Percentiles rank a stretch among this genome's conserved stretches.
Evolutionary conservation across 192 early-diverging fungal genomes (phyloP).

Genomic region (Backusella parvicylindrica): DNA sequence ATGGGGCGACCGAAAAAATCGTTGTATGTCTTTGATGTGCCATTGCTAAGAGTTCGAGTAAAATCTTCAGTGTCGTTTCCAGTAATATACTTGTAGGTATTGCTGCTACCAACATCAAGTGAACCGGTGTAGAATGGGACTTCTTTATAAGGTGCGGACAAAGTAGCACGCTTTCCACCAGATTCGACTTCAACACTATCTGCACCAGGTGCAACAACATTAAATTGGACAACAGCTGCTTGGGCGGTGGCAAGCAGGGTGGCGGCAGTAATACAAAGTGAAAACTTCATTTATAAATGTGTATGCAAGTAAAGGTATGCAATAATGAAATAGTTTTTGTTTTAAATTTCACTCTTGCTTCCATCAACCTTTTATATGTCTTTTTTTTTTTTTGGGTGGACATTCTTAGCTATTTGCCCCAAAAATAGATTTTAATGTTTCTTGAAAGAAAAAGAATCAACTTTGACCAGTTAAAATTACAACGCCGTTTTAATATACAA

Average conservation of each 20-base stretch:
- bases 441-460: not conserved
- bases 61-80: conserved; percentile 27
- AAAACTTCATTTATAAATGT: not conserved
- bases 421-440: not conserved
- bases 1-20: conserved; percentile 38
- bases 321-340: not conserved
- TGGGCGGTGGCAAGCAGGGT: conserved; percentile 16
- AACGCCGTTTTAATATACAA: not conserved
- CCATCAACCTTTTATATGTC: not conserved
- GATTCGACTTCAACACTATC: conserved; percentile 31
- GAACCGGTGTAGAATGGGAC: conserved; percentile 34
- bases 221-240: conserved; percentile 34
- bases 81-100: conserved; percentile 37
- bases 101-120: conserved; percentile 21
- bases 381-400: not conserved
- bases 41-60: conserved; percentile 23
- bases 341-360: not conserved
- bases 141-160: conserved; percentile 25
- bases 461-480: not conserved
- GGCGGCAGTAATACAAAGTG: conserved; percentile 1
- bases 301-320: not conserved
- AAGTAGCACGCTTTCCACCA: conserved; percentile 19
- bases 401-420: not conserved
- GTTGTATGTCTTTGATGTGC: conserved; percentile 30
- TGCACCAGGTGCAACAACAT: conserved; percentile 36